A percentile compares a stretch with the other conserved stretches of the same genome.
phyloP scores from a whole-genome alignment of 2,329 filamentous ascomycete genomes.

The Fusarium staphyleae region DNA sequence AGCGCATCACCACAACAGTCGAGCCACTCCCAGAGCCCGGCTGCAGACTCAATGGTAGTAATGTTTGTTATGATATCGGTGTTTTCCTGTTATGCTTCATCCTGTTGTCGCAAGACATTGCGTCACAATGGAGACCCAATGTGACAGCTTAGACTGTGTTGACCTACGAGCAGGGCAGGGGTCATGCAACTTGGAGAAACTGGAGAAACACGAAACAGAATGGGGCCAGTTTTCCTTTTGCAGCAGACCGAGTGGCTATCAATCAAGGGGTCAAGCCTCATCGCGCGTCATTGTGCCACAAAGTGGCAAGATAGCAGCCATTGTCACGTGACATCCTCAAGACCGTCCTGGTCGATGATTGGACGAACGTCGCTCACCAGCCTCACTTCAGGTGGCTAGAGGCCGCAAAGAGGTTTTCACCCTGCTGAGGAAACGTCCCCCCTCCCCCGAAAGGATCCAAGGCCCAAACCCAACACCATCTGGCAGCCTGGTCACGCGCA shows the following conservation, averaged over 20 bases:
- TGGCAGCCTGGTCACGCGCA: slow-evolving; percentile 49
- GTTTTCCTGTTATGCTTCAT: background rate
- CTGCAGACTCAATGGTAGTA: background rate
- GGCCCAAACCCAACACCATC: slow-evolving; percentile 44
- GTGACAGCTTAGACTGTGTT: slow-evolving; percentile 7
- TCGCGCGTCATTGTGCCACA: slow-evolving; percentile 10
- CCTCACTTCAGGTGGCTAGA: slow-evolving; percentile 37
- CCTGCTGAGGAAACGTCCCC: slow-evolving; percentile 27
- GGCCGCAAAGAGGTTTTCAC: slow-evolving; percentile 19
- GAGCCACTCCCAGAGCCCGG: background rate
- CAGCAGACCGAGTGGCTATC: slow-evolving; percentile 17
- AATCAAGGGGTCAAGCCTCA: slow-evolving; percentile 32
- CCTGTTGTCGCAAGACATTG: slow-evolving; percentile 1
- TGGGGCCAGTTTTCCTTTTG: slow-evolving; percentile 22
- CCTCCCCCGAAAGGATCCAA: slow-evolving; percentile 31
- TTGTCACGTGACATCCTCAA: slow-evolving; percentile 17
- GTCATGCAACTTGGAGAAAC: slow-evolving; percentile 24
- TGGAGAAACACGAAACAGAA: slow-evolving; percentile 28
- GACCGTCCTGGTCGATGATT: slow-evolving; percentile 14
- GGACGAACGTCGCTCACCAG: slow-evolving; percentile 27
- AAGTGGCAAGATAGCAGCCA: slow-evolving; percentile 27
- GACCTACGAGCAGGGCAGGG: slow-evolving; percentile 11
- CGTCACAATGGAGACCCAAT: slow-evolving; percentile 6
- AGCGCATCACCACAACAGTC: no score
- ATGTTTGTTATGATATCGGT: background rate